Evolutionary conservation across 352 stramenopile genomes (phyloP).

Genomic region (Pythium volutum): DNA sequence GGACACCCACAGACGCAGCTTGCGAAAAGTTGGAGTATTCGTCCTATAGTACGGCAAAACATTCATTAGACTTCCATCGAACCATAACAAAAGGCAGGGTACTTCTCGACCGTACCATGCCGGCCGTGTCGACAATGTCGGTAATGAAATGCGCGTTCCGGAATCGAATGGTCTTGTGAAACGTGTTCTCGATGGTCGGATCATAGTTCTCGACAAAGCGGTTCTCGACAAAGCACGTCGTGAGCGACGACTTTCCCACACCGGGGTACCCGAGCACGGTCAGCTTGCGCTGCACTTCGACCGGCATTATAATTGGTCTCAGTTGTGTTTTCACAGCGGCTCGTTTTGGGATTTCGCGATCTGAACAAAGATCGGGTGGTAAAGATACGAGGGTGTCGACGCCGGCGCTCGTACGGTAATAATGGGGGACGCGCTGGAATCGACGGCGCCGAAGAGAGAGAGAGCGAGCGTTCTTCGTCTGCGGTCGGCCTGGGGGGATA

Average conservation of each 20-base stretch:
- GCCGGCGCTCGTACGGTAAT: neutral
- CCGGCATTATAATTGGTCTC: no score
- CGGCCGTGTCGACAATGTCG: slow-evolving; percentile 96
- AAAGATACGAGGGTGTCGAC: neutral
- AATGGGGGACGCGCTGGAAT: neutral
- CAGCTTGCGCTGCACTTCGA: slow-evolving; percentile 95
- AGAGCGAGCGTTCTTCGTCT: slow-evolving; percentile 2
- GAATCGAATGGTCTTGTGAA: slow-evolving; percentile 96
- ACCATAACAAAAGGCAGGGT: neutral
- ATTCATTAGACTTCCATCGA: neutral
- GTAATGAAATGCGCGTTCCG: slow-evolving; percentile 95
- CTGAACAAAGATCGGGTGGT: no score
- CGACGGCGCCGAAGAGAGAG: neutral
- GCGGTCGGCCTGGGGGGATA: slow-evolving; percentile 1
- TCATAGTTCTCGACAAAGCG: slow-evolving; percentile 92
- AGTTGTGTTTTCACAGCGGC: no score
- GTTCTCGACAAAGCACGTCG: slow-evolving; percentile 94
- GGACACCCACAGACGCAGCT: slow-evolving; percentile 92
- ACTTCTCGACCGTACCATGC: slow-evolving; percentile 69
- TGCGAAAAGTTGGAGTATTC: slow-evolving; percentile 96
- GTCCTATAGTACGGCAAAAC: slow-evolving; percentile 55
- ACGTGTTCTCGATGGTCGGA: slow-evolving; percentile 96
- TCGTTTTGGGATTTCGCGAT: no score
- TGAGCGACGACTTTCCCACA: slow-evolving; percentile 95
- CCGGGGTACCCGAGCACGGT: slow-evolving; percentile 93